Evolutionary conservation across 2,329 filamentous ascomycete genomes (phyloP), one percentile per base, ranked within the genome.

Genomic region (Alternaria sp.): DNA sequence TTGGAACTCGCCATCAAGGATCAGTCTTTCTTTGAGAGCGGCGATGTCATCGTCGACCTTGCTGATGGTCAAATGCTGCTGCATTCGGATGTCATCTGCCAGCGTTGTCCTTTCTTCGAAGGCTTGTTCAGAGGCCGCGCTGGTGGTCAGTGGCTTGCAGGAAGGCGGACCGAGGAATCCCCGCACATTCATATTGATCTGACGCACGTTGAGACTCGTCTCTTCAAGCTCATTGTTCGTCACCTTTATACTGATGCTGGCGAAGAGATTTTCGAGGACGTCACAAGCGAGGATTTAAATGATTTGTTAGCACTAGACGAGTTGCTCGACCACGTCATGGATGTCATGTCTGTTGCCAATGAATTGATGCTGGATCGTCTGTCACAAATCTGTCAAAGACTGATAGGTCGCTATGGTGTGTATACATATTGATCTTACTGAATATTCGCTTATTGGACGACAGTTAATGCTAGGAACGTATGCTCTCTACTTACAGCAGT

Each of bases 321-420:
- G 44, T 93, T 97, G 62, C 87, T 93, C 4, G 93, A 98, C 68
- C 81, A 95, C n/a, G 84, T 97, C 8, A 85, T 98, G 79, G 93
- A 97, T 68, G 91, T 98, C 42, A 89, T 98, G 85, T 88, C 88
- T 55, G 89, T 92, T 51, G 92, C 93, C 11, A 95, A 99, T 72
- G 94, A 99, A 77, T 81, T 99, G 56, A 97, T 99, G 93, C 84
- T 99, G 45, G 93, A 97, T 73, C 86, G 93, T 6, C 80, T 99
- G 5, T 92, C 92, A 5, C 91, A 97, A 74, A 88, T 96, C 28
- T 98, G 95, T 75, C 95, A 99, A 74, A 88, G 86, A 58, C 80
- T 93, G 23, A 85, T 98, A 58, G 93, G 93, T 34, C 86, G 86
- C 49, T 96, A 95, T 77, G 87, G 85, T 87, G 75, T 70, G 82